Conservation (phyloP, 345 rosid species). For the Arabidopsis thaliana region TAIR10.1 NC_003076.8:1361001-1361500, state of each 20-base stretch:
- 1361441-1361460: neutral
- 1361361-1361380: constrained; percentile 70
- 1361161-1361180: constrained; percentile 49
- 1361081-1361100: constrained; percentile 20
- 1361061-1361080: too few relatives aligned
- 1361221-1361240: constrained; percentile 59
- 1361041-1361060: constrained; percentile 59
- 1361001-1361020: constrained; percentile 81
- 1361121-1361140: constrained; percentile 53
- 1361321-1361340: constrained; percentile 53
- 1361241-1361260: constrained; percentile 47
- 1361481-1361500: neutral
- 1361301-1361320: constrained; percentile 75
- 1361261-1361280: constrained; percentile 26
- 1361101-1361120: constrained; percentile 76
- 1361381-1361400: constrained; percentile 63
- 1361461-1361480: neutral
- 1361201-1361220: constrained; percentile 65
- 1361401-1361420: constrained; percentile 63
- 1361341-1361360: constrained; percentile 56
- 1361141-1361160: constrained; percentile 59
- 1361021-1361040: constrained; percentile 60
- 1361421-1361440: constrained; percentile 53
- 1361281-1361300: constrained; percentile 57
- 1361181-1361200: constrained; percentile 66